Evolutionary conservation across 108 stramenopile genomes (phyloP).

Genomic region (Asterionellopsis glacialis): DNA sequence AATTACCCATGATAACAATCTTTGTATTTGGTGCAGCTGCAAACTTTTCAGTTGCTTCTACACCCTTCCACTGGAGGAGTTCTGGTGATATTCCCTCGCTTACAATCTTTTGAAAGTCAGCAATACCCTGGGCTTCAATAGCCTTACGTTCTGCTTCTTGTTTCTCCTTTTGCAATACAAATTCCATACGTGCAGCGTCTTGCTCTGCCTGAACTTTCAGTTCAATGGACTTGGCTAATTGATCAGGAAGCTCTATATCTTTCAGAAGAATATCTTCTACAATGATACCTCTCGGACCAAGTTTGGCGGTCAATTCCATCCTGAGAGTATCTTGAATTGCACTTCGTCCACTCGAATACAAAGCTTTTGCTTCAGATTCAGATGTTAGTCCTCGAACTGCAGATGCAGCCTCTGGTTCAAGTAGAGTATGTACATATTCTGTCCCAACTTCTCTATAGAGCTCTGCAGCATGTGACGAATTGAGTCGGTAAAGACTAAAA

Average conservation of each 20-base stretch:
- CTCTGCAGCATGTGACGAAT: constrained; percentile 20
- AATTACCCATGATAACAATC: constrained; percentile 45
- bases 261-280: constrained; percentile 48
- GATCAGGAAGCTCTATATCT: constrained; percentile 28
- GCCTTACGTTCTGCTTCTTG: constrained; percentile 46
- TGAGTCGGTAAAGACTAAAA: constrained; percentile 15
- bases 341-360: constrained; percentile 36
- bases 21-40: constrained; percentile 37
- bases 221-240: constrained; percentile 34
- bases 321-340: constrained; percentile 31
- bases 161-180: constrained; percentile 35
- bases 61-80: constrained; percentile 42
- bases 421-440: constrained; percentile 24
- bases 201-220: constrained; percentile 46
- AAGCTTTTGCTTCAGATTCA: constrained; percentile 42
- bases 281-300: constrained; percentile 39
- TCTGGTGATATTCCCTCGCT: constrained; percentile 30
- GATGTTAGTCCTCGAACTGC: constrained; percentile 45
- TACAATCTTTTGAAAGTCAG: constrained; percentile 51
- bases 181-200: constrained; percentile 43
- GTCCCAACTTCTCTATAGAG: constrained; percentile 28
- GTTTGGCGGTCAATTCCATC: constrained; percentile 25
- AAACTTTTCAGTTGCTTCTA: constrained; percentile 49
- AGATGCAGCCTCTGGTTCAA: constrained; percentile 40
- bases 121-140: constrained; percentile 49